phyloP scores from a whole-genome alignment of 306 rosid species.

The Vigna radiata region DNA sequence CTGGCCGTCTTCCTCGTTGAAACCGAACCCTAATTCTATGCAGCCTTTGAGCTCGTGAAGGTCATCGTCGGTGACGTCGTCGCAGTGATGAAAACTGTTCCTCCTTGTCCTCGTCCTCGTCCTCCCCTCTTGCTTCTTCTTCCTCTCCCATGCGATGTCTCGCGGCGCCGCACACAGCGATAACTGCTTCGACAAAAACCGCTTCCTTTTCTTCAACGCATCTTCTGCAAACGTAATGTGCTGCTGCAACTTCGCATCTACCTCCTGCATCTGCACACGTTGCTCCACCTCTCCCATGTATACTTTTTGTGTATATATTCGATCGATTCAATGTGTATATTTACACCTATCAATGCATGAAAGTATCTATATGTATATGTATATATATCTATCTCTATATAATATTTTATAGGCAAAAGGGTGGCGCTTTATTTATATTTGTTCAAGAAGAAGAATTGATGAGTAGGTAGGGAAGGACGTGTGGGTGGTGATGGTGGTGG shows the following conservation, averaged over 20 bases:
- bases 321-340: neutral
- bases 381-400: neutral
- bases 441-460: neutral
- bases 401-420: neutral
- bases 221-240: constrained; percentile 44
- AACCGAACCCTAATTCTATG: constrained; percentile 91
- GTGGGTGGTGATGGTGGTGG: neutral
- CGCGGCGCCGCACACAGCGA: constrained; percentile 65
- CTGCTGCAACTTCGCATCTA: constrained; percentile 37
- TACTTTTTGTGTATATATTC: neutral
- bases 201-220: constrained; percentile 51
- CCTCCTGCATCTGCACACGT: neutral
- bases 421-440: neutral
- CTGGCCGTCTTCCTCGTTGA: constrained; percentile 89
- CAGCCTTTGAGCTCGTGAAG: constrained; percentile 78
- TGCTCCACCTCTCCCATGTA: neutral
- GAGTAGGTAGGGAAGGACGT: neutral
- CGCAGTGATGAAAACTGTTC: constrained; percentile 42
- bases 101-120: constrained; percentile 42
- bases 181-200: constrained; percentile 56
- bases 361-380: too few relatives aligned
- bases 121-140: constrained; percentile 57
- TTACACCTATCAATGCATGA: neutral
- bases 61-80: constrained; percentile 72
- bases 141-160: constrained; percentile 85